Base-by-base conservation (phyloP, 2,329 filamentous ascomycete species). In the Daldinia sp. region DNA sequence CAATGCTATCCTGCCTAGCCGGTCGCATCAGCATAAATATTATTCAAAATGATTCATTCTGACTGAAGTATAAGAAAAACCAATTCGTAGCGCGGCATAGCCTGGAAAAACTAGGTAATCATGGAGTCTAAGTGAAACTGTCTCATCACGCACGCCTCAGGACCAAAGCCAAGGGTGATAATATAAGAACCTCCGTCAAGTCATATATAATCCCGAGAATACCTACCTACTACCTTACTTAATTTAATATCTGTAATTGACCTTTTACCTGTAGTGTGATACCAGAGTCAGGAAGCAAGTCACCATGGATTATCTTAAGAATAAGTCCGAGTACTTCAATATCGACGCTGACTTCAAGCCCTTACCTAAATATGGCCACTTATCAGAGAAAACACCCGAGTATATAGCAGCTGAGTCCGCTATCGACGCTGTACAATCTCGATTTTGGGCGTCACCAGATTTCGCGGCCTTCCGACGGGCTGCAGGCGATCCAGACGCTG, bases 401-500 rank as follows among this genome's bases (percentile, higher is more conserved):
- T 51, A 51, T 18, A 33, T 18, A 51, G 46, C 46, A 30, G 46
- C 26, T 18, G 46, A 51, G 26, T 5, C 46, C 15, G 26, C 46
- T 18, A 18, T 51, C 13, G 26, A 51, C 2, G 46, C 46, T 6
- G 46, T 13, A 30, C 28, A 51, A 4, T 9, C 2, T 6, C 26
- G 26, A 6, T 26, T 51, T 33, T 51, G 46, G 46, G 26, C 28
- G 6, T 10, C 7, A 3, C 28, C 46, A 26, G 15, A 51, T 18
- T 51, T 51, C 15, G 46, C 26, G 13, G 46, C 26, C 28, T 51
- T 81, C 64, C 76, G 78, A 41, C 39, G 63, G 67, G 57, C 76
- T 70, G 77, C 74, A 60, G 67, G 71, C 44, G 53, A 70, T 74
- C 18, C 73, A 67, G 63, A 74, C 67, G 69, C 78, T 70, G 10